Evolutionary conservation across 306 rosid genomes (phyloP).

Genomic region (Argentina anserina): DNA sequence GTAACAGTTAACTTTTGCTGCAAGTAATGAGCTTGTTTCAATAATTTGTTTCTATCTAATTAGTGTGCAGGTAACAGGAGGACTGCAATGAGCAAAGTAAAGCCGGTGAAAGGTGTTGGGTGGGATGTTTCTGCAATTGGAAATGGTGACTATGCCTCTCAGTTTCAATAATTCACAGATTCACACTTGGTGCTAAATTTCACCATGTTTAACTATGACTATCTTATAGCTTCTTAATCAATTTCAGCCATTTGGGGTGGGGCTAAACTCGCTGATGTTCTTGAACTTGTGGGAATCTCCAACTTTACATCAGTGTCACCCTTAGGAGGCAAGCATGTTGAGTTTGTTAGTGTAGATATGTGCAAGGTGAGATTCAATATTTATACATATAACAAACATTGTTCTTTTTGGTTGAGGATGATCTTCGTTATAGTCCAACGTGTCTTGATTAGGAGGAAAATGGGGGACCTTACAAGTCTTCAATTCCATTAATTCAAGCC

Average conservation of each 20-base stretch:
- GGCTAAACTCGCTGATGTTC: slow-evolving; percentile 74
- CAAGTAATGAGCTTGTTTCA: background rate
- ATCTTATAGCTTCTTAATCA: background rate
- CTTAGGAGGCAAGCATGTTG: slow-evolving; percentile 85
- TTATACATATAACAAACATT: background rate
- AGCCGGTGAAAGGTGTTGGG: slow-evolving; percentile 76
- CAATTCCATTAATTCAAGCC: slow-evolving; percentile 78
- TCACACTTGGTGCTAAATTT: background rate
- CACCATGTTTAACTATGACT: background rate
- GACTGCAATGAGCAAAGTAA: slow-evolving; percentile 89
- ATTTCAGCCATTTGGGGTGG: slow-evolving; percentile 88
- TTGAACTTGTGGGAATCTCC: slow-evolving; percentile 73
- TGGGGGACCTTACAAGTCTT: slow-evolving; percentile 88
- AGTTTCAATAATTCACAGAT: background rate
- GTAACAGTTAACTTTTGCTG: background rate
- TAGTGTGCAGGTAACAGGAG: slow-evolving; percentile 95
- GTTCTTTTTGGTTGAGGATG: background rate
- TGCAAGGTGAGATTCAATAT: slow-evolving; percentile 54
- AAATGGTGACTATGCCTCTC: slow-evolving; percentile 49
- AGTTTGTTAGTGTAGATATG: slow-evolving; percentile 73
- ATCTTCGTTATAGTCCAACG: background rate
- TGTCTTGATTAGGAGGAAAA: slow-evolving; percentile 61
- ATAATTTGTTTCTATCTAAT: slow-evolving; percentile 22
- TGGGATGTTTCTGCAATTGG: slow-evolving; percentile 93
- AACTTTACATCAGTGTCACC: slow-evolving; percentile 45